phyloP scores from a whole-genome alignment of 768 basidiomycete genomes.

The Tricholoma flavovirens region DNA sequence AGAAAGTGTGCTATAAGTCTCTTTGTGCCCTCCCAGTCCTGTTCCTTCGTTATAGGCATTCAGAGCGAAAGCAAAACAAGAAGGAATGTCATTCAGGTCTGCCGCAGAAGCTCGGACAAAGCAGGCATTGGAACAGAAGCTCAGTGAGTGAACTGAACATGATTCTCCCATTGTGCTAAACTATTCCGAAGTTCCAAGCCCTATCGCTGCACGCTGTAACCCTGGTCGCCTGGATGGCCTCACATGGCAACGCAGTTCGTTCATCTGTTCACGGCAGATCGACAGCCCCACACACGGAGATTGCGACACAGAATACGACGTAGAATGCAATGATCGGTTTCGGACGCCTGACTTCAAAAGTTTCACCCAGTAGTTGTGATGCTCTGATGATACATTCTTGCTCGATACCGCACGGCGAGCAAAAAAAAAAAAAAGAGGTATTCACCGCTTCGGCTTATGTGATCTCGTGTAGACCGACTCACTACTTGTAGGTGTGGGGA shows the following conservation, averaged over 20 bases:
- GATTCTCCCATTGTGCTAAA: not conserved
- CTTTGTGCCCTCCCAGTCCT: not conserved
- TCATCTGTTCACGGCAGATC: slow-evolving; percentile 16
- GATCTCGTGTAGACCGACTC: not conserved
- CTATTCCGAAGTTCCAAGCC: not conserved
- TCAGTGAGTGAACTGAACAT: not conserved
- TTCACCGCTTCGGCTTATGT: not conserved
- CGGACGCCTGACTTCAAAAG: slow-evolving; percentile 6
- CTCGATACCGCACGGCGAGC: slow-evolving; percentile 28
- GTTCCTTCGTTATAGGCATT: slow-evolving; percentile 1
- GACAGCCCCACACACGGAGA: slow-evolving; percentile 10
- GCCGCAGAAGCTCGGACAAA: slow-evolving; percentile 3
- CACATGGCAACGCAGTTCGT: slow-evolving; percentile 20
- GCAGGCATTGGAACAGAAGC: slow-evolving; percentile 6
- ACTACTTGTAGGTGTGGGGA: slow-evolving; percentile 16
- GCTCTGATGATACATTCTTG: slow-evolving; percentile 11
- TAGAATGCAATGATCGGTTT: slow-evolving; percentile 8
- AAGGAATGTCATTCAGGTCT: slow-evolving; percentile 4
- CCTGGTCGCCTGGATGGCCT: slow-evolving; percentile 20
- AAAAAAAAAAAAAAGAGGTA: slow-evolving; percentile 27
- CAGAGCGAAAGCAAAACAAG: slow-evolving; percentile 4
- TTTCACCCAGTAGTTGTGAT: not conserved
- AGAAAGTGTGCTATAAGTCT: slow-evolving; percentile 4
- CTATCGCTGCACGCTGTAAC: slow-evolving; percentile 11
- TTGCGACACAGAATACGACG: slow-evolving; percentile 13